Conservation (phyloP, 305 asterid genomes). For the Petunia hybrid region DNA sequence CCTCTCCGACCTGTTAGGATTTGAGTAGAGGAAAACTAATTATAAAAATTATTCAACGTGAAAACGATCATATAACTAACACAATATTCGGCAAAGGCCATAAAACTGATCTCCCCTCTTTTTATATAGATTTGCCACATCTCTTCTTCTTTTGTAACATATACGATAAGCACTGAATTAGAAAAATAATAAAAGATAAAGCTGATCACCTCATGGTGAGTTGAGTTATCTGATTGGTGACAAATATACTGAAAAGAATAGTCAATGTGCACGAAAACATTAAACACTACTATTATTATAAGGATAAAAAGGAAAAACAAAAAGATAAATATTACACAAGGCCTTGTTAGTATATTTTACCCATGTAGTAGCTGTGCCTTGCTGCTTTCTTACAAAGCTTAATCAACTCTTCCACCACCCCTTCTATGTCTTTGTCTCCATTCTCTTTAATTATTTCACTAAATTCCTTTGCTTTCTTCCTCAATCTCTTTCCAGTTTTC, state of each 20-base stretch:
- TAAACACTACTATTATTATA: no score
- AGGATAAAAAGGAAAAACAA: background rate
- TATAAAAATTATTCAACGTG: no score
- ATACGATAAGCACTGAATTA: background rate
- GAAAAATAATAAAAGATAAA: no score
- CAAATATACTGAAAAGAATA: no score
- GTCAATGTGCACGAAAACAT: no score
- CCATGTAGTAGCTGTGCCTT: background rate
- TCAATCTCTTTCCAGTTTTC: constrained; percentile 42
- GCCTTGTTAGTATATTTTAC: background rate
- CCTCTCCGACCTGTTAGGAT: no score
- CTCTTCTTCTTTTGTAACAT: background rate
- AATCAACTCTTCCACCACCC: constrained; percentile 50
- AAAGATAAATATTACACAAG: background rate
- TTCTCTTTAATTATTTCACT: constrained; percentile 43
- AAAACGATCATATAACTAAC: no score
- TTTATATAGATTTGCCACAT: background rate
- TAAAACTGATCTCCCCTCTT: no score
- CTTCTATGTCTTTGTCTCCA: constrained; percentile 50
- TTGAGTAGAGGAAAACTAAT: no score
- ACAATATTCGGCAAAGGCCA: no score
- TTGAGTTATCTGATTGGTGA: no score
- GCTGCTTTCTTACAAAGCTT: constrained; percentile 35
- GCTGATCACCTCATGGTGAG: no score
- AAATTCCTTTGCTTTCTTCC: constrained; percentile 45